Conservation (phyloP, 768 basidiomycete genomes). For the Boletus subcaerulescens region DNA sequence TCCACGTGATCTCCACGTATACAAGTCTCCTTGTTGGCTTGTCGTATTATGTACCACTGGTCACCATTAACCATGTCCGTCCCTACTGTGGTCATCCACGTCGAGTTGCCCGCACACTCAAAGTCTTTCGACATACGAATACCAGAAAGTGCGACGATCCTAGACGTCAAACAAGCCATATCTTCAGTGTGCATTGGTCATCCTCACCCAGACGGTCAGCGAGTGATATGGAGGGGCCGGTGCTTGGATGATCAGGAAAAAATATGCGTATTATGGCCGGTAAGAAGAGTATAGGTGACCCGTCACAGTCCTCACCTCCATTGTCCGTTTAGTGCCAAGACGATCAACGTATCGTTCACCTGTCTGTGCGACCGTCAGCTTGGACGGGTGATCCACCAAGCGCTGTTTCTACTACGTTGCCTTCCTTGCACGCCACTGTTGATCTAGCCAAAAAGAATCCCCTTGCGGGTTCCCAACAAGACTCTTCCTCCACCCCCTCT, state of each 20-base stretch:
- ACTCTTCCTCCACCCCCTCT: not conserved
- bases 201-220: slow-evolving; percentile 68
- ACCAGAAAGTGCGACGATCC: slow-evolving; percentile 45
- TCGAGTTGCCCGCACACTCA: slow-evolving; percentile 76
- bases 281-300: slow-evolving; percentile 26
- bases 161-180: slow-evolving; percentile 69
- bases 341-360: slow-evolving; percentile 63
- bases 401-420: slow-evolving; percentile 12
- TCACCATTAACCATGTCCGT: slow-evolving; percentile 22
- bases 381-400: slow-evolving; percentile 60
- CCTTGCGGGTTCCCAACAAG: not conserved
- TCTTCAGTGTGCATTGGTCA: slow-evolving; percentile 55
- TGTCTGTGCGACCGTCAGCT: slow-evolving; percentile 77
- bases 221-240: slow-evolving; percentile 74
- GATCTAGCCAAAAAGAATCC: not conserved
- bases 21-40: not conserved
- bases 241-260: slow-evolving; percentile 62
- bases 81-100: slow-evolving; percentile 42
- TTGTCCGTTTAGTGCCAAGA: slow-evolving; percentile 42
- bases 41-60: not conserved
- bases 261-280: slow-evolving; percentile 70
- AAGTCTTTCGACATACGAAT: slow-evolving; percentile 62
- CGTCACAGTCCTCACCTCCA: slow-evolving; percentile 4
- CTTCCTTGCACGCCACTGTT: not conserved
- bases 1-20: slow-evolving; percentile 35